These are phyloP conservation scores for Sinapis alba DNA, from an alignment of 441 rosid species.

Conservation along the genomic window DNA sequence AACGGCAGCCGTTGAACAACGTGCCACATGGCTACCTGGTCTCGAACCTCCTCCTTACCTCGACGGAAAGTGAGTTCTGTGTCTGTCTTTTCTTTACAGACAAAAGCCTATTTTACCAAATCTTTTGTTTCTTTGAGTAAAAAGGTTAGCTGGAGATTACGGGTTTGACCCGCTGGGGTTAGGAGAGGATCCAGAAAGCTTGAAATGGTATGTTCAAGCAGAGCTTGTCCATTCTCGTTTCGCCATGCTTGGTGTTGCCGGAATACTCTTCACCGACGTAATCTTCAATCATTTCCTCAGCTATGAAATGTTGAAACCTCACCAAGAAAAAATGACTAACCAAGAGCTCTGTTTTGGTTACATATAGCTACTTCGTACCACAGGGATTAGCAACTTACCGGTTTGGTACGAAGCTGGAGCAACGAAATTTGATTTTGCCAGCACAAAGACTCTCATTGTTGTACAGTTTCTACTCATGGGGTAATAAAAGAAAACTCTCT, in stretches of 20 bases:
- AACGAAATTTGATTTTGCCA: conserved; percentile 72
- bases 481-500: conserved; percentile 39
- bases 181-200: conserved; percentile 88
- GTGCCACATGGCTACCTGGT: conserved; percentile 96
- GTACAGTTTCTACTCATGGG: conserved; percentile 88
- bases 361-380: conserved; percentile 72
- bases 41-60: conserved; percentile 91
- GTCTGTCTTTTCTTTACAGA: background rate
- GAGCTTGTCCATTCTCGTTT: conserved; percentile 92
- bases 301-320: background rate
- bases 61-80: conserved; percentile 72
- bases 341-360: conserved; percentile 17
- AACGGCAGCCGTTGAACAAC: conserved; percentile 54
- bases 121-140: conserved; percentile 2
- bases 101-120: background rate
- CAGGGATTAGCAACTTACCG: conserved; percentile 73
- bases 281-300: background rate
- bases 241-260: conserved; percentile 94
- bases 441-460: conserved; percentile 67
- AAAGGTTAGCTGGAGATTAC: conserved; percentile 81
- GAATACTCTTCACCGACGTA: conserved; percentile 92
- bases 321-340: background rate
- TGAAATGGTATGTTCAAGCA: conserved; percentile 97
- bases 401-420: conserved; percentile 98
- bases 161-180: conserved; percentile 96